Evolutionary conservation across 176 grass and related monocot species (phyloP).

Genomic region (Elaeis guineensis): DNA sequence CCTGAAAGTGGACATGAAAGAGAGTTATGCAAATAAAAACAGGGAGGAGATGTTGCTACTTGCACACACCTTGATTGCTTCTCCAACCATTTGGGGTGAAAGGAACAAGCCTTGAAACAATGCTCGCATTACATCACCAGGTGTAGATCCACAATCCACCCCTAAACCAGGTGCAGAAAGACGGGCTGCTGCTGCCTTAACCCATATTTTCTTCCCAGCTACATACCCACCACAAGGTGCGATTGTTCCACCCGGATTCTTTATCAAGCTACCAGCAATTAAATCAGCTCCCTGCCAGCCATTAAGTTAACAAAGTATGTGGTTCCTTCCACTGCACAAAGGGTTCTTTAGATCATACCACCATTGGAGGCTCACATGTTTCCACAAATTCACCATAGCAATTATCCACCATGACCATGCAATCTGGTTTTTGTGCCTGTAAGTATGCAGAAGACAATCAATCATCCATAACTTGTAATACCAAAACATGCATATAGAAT

Average conservation of each 20-base stretch:
- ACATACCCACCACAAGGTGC: conserved; percentile 80
- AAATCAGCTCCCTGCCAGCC: conserved; percentile 64
- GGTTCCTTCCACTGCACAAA: not conserved
- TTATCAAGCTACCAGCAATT: conserved; percentile 92
- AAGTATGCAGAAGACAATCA: conserved; percentile 5
- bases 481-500: not conserved
- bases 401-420: conserved; percentile 94
- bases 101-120: conserved; percentile 92
- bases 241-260: conserved; percentile 89
- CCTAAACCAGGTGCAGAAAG: conserved; percentile 88
- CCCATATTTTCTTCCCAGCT: conserved; percentile 67
- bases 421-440: conserved; percentile 70
- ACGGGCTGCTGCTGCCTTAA: conserved; percentile 64
- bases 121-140: conserved; percentile 72
- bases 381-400: conserved; percentile 99
- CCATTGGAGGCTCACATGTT: conserved; percentile 66
- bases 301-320: conserved; percentile 19
- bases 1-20: conserved; percentile 31
- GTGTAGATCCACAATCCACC: conserved; percentile 71
- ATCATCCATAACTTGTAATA: not conserved
- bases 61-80: conserved; percentile 67
- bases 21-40: not conserved
- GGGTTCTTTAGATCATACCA: conserved; percentile 30
- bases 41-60: not conserved
- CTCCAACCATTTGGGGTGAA: conserved; percentile 89